phyloP scores from a whole-genome alignment of 495 filamentous ascomycete genomes.

The Penicillium odoratum region DNA sequence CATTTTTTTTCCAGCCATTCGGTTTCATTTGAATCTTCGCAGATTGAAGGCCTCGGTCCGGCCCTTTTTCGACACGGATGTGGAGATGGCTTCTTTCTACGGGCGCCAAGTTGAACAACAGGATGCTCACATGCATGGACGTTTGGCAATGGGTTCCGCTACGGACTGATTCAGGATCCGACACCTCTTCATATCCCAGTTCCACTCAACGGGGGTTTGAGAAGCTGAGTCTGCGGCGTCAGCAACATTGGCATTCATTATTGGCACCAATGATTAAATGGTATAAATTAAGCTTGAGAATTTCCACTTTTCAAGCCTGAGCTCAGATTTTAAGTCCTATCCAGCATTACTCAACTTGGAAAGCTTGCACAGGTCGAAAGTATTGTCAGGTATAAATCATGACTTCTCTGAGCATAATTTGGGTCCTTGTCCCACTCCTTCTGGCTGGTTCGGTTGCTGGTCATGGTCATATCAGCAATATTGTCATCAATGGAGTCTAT shows the following conservation, averaged over 20 bases:
- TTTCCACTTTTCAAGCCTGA: not conserved
- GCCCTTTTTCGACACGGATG: not conserved
- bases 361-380: too few species aligned
- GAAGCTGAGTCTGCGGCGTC: not conserved
- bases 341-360: too few species aligned
- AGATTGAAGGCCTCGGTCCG: not conserved
- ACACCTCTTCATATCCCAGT: not conserved
- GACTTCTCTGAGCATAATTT: not conserved
- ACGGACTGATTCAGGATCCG: not conserved
- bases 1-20: not conserved
- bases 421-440: not conserved
- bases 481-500: constrained; percentile 34
- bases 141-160: not conserved
- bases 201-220: not conserved
- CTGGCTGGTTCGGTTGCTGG: constrained; percentile 21
- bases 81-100: not conserved
- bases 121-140: not conserved
- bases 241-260: not conserved
- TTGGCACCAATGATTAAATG: not conserved
- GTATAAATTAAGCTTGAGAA: not conserved
- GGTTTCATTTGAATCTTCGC: not conserved
- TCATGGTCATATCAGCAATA: constrained; percentile 32
- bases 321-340: too few species aligned
- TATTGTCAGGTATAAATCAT: not conserved
- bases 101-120: not conserved